Conservation (phyloP, 768 basidiomycete species). For the Calocybe gangraenosa region DNA sequence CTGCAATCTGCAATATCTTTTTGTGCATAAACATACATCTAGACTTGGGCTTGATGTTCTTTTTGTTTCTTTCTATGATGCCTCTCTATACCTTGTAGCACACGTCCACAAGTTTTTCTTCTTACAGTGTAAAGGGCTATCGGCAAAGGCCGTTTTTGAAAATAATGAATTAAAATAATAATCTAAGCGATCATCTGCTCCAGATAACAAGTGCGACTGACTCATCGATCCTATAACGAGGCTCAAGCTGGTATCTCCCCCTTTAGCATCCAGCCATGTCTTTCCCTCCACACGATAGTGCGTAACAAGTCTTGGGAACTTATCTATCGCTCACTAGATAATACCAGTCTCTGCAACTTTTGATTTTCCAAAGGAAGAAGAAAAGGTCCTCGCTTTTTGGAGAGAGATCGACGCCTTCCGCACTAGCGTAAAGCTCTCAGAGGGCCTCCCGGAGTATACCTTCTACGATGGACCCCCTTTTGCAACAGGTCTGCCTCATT, state of each 20-base stretch:
- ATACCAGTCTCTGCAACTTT: conserved; percentile 67
- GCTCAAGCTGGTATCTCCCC: neutral
- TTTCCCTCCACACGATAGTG: conserved; percentile 71
- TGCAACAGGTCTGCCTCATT: conserved; percentile 95
- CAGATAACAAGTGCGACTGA: conserved; percentile 10
- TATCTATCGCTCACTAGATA: conserved; percentile 11
- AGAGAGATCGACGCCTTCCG: conserved; percentile 96
- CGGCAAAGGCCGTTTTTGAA: conserved; percentile 18
- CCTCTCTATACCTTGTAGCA: too few species aligned
- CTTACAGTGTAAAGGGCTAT: too few species aligned
- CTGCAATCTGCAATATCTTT: too few species aligned
- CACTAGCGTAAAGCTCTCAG: conserved; percentile 88
- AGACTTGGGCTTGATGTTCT: too few species aligned
- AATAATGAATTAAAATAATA: neutral
- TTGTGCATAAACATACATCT: too few species aligned
- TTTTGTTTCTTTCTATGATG: too few species aligned
- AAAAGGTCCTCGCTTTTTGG: conserved; percentile 90
- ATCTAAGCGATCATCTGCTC: conserved; percentile 16
- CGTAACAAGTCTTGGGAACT: conserved; percentile 23
- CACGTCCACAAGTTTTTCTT: neutral
- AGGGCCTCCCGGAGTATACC: conserved; percentile 85
- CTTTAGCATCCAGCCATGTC: conserved; percentile 43
- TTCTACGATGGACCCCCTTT: conserved; percentile 99
- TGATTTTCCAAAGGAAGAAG: conserved; percentile 84
- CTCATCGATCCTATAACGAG: conserved; percentile 10